Conservation (phyloP, 2,329 filamentous ascomycete genomes). For the Sporothrix euskadiensis region DNA sequence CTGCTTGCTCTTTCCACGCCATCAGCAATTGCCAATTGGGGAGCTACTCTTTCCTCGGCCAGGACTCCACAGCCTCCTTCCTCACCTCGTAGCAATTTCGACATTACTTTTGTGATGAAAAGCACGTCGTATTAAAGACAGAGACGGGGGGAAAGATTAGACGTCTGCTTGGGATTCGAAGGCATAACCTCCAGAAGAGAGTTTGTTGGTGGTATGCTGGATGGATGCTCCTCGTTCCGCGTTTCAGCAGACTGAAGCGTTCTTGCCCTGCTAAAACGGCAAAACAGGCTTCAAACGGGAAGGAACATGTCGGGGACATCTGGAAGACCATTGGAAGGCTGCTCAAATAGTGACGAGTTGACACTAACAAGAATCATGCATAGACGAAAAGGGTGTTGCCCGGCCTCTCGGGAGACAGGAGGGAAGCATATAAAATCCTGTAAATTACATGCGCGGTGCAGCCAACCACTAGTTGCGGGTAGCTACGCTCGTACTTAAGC, state of each 20-base stretch:
- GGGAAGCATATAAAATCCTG: neutral
- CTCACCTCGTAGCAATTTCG: neutral
- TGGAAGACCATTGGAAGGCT: neutral
- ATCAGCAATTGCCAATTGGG: neutral
- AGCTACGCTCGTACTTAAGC: conserved; percentile 19
- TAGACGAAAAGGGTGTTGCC: neutral
- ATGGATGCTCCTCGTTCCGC: conserved; percentile 24
- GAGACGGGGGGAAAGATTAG: neutral
- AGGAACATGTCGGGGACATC: neutral
- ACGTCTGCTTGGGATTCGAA: neutral
- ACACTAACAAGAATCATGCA: neutral
- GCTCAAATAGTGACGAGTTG: neutral
- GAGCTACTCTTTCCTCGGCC: neutral
- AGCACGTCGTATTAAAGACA: neutral
- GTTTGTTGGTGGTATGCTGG: conserved; percentile 21
- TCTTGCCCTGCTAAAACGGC: conserved; percentile 20
- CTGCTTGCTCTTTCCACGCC: conserved; percentile 9
- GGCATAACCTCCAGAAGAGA: neutral
- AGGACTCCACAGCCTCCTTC: too few species aligned
- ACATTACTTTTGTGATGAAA: neutral
- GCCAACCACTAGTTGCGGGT: conserved; percentile 1
- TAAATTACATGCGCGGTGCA: neutral
- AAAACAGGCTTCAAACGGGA: conserved; percentile 17
- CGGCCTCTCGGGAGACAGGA: too few species aligned
- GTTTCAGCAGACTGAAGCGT: conserved; percentile 25